Conservation (phyloP, 495 filamentous ascomycete species). For the Aspergillus saccharolyticus region DNA sequence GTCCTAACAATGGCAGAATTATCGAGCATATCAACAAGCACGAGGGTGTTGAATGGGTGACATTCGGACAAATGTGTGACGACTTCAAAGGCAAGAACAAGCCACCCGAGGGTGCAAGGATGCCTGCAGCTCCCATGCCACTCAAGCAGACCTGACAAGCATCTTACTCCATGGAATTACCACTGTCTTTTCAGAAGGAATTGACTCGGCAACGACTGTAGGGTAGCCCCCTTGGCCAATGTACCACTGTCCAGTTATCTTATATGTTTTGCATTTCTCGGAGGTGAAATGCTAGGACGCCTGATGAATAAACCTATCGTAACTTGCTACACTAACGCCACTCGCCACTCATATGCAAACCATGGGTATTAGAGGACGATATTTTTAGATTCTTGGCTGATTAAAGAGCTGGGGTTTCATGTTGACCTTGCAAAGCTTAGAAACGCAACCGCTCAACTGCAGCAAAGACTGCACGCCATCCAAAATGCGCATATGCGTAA, state of each 20-base stretch:
- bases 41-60: conserved; percentile 71
- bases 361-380: neutral
- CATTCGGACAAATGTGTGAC: conserved; percentile 64
- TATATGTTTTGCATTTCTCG: neutral
- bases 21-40: conserved; percentile 71
- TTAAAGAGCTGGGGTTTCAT: conserved; percentile 90
- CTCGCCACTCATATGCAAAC: conserved; percentile 15
- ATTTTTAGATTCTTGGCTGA: conserved; percentile 35
- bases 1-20: conserved; percentile 33
- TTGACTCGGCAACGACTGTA: neutral
- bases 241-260: neutral
- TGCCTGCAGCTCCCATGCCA: conserved; percentile 48
- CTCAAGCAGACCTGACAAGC: conserved; percentile 3
- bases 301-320: neutral
- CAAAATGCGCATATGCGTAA: conserved; percentile 97
- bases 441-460: conserved; percentile 87
- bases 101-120: conserved; percentile 58
- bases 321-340: conserved; percentile 7
- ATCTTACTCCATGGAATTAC: neutral
- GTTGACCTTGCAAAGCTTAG: conserved; percentile 85
- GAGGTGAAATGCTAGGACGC: conserved; percentile 1
- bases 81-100: conserved; percentile 66
- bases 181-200: neutral
- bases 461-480: conserved; percentile 94
- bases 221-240: neutral